phyloP scores from a whole-genome alignment of 306 rosid species.

The Begonia masoniana region DNA sequence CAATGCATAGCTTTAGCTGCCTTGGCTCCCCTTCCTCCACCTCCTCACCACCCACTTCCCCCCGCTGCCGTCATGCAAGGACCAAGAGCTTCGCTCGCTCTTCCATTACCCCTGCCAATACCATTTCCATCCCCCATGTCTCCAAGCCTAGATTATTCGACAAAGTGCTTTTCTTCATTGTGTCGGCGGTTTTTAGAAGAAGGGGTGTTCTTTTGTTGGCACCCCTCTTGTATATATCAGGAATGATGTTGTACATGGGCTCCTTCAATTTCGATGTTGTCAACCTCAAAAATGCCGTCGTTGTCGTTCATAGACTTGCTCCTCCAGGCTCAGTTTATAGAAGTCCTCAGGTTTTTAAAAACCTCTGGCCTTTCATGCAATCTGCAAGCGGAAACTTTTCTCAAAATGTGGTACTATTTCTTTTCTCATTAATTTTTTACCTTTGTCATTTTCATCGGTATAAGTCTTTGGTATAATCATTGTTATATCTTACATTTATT shows the following conservation, averaged over 20 bases:
- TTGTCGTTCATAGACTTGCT: slow-evolving; percentile 42
- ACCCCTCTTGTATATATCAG: slow-evolving; percentile 73
- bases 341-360: slow-evolving; percentile 70
- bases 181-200: slow-evolving; percentile 59
- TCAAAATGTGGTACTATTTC: slow-evolving; percentile 36
- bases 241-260: slow-evolving; percentile 86
- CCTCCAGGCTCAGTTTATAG: slow-evolving; percentile 69
- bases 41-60: slow-evolving; percentile 61
- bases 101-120: slow-evolving; percentile 6
- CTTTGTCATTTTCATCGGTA: not conserved
- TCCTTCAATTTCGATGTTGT: slow-evolving; percentile 62
- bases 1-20: slow-evolving; percentile 71
- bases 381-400: slow-evolving; percentile 28
- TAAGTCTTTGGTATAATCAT: too few relatives aligned
- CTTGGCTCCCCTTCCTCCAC: slow-evolving; percentile 31
- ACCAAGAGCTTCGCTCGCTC: slow-evolving; percentile 20
- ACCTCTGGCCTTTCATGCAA: slow-evolving; percentile 78
- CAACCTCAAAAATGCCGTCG: slow-evolving; percentile 42
- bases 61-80: slow-evolving; percentile 56
- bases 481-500: too few relatives aligned
- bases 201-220: slow-evolving; percentile 78
- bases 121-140: slow-evolving; percentile 5
- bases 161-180: slow-evolving; percentile 34
- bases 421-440: not conserved
- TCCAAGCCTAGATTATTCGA: slow-evolving; percentile 41